Evolutionary conservation across 176 grass and related monocot genomes (phyloP).

Genomic region (Triticum aestivum): IWGSC_CS_RefSeq_v2.1 NC_057810.1:660357263-660357762

Average conservation of each 20-base stretch:
- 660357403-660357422: slow-evolving; percentile 13
- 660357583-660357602: slow-evolving; percentile 67
- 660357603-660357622: slow-evolving; percentile 71
- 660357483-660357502: slow-evolving; percentile 91
- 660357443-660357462: slow-evolving; percentile 28
- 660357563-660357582: slow-evolving; percentile 28
- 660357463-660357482: slow-evolving; percentile 49
- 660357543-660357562: slow-evolving; percentile 48
- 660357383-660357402: background rate
- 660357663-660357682: background rate
- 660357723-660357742: slow-evolving; percentile 70
- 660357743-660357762: slow-evolving; percentile 78
- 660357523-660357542: slow-evolving; percentile 79
- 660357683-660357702: slow-evolving; percentile 10
- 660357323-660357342: slow-evolving; percentile 5
- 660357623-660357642: slow-evolving; percentile 84
- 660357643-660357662: slow-evolving; percentile 64
- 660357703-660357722: background rate
- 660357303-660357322: background rate
- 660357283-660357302: slow-evolving; percentile 6
- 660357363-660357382: slow-evolving; percentile 26
- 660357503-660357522: slow-evolving; percentile 66
- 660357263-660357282: slow-evolving; percentile 76
- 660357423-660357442: slow-evolving; percentile 63
- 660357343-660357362: slow-evolving; percentile 8